A percentile compares a stretch with the other conserved stretches of the same genome.
Conservation (phyloP, 176 grass and related monocot species). For the Avena atlantica region DNA sequence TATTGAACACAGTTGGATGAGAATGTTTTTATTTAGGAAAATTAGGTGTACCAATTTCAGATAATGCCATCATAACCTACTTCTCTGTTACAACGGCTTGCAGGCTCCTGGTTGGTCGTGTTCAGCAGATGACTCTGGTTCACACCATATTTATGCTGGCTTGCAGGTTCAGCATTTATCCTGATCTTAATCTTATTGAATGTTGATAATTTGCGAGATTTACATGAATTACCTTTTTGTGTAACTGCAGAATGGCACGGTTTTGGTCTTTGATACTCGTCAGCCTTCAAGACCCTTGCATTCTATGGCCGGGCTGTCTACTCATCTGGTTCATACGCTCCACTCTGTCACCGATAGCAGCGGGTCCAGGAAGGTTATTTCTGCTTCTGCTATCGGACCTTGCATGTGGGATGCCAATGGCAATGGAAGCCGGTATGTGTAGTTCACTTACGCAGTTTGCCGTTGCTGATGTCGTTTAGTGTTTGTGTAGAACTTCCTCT, state of each 20-base stretch:
- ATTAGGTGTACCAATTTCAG: background rate
- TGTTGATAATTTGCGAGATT: constrained; percentile 36
- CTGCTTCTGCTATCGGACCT: constrained; percentile 76
- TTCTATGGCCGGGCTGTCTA: constrained; percentile 57
- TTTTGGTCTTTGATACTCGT: constrained; percentile 83
- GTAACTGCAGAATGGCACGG: constrained; percentile 64
- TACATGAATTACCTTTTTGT: background rate
- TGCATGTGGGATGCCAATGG: constrained; percentile 74
- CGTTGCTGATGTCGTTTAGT: background rate
- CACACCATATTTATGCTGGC: constrained; percentile 69
- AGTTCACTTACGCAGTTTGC: background rate
- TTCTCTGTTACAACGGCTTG: background rate
- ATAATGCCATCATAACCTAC: background rate
- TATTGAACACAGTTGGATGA: background rate
- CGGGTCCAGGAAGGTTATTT: constrained; percentile 63
- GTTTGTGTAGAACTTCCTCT: background rate
- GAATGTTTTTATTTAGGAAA: background rate
- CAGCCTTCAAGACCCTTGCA: constrained; percentile 58
- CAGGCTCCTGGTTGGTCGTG: constrained; percentile 90
- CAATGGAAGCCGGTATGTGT: constrained; percentile 52
- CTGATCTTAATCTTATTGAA: constrained; percentile 25
- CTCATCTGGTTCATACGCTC: constrained; percentile 73
- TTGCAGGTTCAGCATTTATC: constrained; percentile 62
- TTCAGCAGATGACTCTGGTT: constrained; percentile 50
- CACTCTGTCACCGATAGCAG: constrained; percentile 55